phyloP scores from a whole-genome alignment of 257 asterid species.

The Penstemon eatonii region DNA sequence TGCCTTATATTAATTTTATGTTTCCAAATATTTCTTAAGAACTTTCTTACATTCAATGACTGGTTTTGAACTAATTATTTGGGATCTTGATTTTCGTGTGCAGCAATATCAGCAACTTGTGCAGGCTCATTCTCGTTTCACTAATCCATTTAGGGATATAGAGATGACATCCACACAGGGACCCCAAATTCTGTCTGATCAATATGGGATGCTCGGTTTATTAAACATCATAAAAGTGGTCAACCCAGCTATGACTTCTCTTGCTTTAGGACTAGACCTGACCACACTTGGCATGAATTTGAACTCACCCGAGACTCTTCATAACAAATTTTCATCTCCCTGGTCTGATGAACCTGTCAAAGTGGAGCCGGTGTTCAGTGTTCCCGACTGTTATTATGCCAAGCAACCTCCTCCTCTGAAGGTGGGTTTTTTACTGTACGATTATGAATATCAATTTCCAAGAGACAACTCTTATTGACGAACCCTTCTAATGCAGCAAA shows the following conservation, averaged over 20 bases:
- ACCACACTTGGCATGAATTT: constrained; percentile 78
- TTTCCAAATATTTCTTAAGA: not conserved
- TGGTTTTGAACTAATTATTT: constrained; percentile 34
- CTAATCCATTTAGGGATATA: constrained; percentile 66
- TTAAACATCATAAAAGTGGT: constrained; percentile 59
- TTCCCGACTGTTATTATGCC: constrained; percentile 74
- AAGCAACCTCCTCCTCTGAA: constrained; percentile 60
- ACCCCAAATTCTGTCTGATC: constrained; percentile 57
- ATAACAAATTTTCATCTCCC: constrained; percentile 86
- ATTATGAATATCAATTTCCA: not conserved
- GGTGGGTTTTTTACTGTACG: constrained; percentile 38
- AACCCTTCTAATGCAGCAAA: constrained; percentile 52
- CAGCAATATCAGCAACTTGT: constrained; percentile 81
- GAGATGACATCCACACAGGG: constrained; percentile 56
- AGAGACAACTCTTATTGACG: not conserved
- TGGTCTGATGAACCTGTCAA: constrained; percentile 87
- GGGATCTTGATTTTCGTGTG: constrained; percentile 44
- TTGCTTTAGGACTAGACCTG: constrained; percentile 79
- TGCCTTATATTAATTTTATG: constrained; percentile 9
- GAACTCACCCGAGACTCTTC: constrained; percentile 73
- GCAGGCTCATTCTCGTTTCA: constrained; percentile 68
- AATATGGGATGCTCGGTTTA: constrained; percentile 75
- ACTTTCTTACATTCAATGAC: too few relatives aligned
- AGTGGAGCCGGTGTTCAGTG: constrained; percentile 74
- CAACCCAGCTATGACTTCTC: constrained; percentile 66